phyloP scores from a whole-genome alignment of 2,329 filamentous ascomycete species.

The Emmonsiellopsis sp. region DNA sequence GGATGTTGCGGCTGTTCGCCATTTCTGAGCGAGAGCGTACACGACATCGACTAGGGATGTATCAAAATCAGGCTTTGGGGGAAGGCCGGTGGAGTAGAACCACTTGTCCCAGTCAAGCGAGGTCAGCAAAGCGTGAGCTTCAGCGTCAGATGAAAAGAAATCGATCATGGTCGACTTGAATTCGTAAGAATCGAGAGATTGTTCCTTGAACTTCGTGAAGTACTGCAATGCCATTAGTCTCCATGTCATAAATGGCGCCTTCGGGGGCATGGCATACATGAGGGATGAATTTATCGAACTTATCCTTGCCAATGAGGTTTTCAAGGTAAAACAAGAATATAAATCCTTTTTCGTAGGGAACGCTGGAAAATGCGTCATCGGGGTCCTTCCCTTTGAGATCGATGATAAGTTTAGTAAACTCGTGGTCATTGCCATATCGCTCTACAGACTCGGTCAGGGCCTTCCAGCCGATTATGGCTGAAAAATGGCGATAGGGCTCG shows the following conservation, averaged over 20 bases:
- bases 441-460: constrained; percentile 71
- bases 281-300: constrained; percentile 91
- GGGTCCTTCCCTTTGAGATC: constrained; percentile 85
- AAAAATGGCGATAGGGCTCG: constrained; percentile 81
- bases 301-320: constrained; percentile 69
- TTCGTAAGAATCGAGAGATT: constrained; percentile 86
- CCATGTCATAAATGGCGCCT: background rate
- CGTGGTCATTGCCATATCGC: constrained; percentile 71
- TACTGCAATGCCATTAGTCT: constrained; percentile 42
- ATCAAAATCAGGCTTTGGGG: constrained; percentile 85
- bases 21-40: constrained; percentile 72
- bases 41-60: constrained; percentile 78
- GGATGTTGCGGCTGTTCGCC: constrained; percentile 49
- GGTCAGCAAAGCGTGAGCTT: constrained; percentile 52
- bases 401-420: constrained; percentile 85
- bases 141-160: constrained; percentile 67
- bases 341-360: constrained; percentile 96
- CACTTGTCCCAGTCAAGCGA: constrained; percentile 81
- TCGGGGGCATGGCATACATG: constrained; percentile 39
- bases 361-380: constrained; percentile 85
- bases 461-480: constrained; percentile 93
- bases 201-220: constrained; percentile 74
- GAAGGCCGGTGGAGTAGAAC: constrained; percentile 82
- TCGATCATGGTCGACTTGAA: constrained; percentile 82
- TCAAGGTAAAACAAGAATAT: constrained; percentile 89